These are phyloP conservation scores for Purshia tridentata DNA, from an alignment of 306 rosid genomes.

Conservation along the genomic window DNA sequence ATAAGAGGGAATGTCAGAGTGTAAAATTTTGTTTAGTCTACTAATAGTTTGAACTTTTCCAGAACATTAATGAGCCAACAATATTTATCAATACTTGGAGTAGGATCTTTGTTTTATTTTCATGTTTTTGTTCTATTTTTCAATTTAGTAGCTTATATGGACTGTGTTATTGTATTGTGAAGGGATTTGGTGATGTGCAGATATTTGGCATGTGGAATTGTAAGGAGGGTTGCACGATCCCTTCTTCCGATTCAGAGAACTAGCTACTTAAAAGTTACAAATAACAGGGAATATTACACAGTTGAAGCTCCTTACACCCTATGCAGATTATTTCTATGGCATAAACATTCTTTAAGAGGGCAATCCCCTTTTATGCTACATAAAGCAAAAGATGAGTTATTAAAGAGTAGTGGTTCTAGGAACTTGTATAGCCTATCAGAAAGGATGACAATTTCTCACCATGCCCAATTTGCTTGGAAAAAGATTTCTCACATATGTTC, in stretches of 20 bases:
- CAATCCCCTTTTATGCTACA: constrained; percentile 31
- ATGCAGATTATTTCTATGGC: constrained; percentile 30
- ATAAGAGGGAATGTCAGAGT: not conserved
- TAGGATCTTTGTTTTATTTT: not conserved
- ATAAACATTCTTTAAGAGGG: constrained; percentile 30
- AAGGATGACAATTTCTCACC: constrained; percentile 37
- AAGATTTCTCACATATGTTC: constrained; percentile 46
- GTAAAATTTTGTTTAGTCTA: not conserved
- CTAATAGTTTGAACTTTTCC: not conserved
- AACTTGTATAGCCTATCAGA: constrained; percentile 35
- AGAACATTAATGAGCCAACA: not conserved
- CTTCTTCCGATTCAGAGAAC: constrained; percentile 29
- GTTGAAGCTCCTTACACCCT: constrained; percentile 32
- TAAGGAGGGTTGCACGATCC: constrained; percentile 42
- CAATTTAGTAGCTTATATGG: constrained; percentile 16
- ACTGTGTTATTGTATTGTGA: constrained; percentile 21
- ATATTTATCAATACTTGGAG: not conserved
- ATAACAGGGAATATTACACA: constrained; percentile 16
- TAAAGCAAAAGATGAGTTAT: constrained; percentile 33
- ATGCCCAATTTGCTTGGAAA: constrained; percentile 55
- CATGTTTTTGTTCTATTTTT: constrained; percentile 8
- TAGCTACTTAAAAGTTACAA: constrained; percentile 27
- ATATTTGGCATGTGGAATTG: constrained; percentile 42
- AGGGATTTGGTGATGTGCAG: constrained; percentile 41
- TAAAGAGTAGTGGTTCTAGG: constrained; percentile 29